phyloP scores from a whole-genome alignment of 192 early-diverging fungal genomes.

The Radiomyces spectabilis region DNA sequence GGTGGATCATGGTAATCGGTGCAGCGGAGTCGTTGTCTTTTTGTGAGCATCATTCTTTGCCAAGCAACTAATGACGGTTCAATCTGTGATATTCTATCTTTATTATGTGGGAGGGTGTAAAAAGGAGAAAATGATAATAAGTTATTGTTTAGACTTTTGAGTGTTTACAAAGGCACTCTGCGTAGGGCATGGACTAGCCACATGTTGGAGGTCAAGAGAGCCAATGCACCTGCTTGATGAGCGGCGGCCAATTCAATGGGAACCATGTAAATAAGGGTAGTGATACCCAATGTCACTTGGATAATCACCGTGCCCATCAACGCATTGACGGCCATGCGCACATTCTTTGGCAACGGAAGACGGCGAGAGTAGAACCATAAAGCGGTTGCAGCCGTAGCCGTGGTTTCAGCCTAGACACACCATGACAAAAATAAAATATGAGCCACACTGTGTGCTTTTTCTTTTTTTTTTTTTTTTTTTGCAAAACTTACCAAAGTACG shows the following conservation, averaged over 20 bases:
- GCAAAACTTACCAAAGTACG: constrained; percentile 79
- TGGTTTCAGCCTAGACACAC: constrained; percentile 63
- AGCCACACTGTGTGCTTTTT: constrained; percentile 4
- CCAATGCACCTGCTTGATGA: constrained; percentile 90
- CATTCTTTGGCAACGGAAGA: constrained; percentile 60
- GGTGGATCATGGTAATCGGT: too few species aligned
- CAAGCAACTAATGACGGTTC: too few species aligned
- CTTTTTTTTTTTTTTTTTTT: too few species aligned
- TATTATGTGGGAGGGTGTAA: too few species aligned
- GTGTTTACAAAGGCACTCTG: constrained; percentile 34
- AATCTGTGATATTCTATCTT: too few species aligned
- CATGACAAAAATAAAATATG: constrained; percentile 1
- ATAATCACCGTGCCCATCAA: constrained; percentile 67
- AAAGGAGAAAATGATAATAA: too few species aligned
- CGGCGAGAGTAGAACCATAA: constrained; percentile 71
- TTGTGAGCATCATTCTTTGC: too few species aligned
- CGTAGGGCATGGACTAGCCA: constrained; percentile 69
- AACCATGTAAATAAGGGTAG: constrained; percentile 89
- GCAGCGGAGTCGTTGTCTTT: too few species aligned
- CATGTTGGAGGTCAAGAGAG: constrained; percentile 73
- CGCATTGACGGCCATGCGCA: constrained; percentile 60
- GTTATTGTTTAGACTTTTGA: too few species aligned
- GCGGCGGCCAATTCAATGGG: constrained; percentile 88
- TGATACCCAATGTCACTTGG: constrained; percentile 87
- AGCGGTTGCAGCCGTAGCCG: constrained; percentile 59